phyloP scores from a whole-genome alignment of 805 yeast genomes.

The Wickerhamiella nectarea region DNA sequence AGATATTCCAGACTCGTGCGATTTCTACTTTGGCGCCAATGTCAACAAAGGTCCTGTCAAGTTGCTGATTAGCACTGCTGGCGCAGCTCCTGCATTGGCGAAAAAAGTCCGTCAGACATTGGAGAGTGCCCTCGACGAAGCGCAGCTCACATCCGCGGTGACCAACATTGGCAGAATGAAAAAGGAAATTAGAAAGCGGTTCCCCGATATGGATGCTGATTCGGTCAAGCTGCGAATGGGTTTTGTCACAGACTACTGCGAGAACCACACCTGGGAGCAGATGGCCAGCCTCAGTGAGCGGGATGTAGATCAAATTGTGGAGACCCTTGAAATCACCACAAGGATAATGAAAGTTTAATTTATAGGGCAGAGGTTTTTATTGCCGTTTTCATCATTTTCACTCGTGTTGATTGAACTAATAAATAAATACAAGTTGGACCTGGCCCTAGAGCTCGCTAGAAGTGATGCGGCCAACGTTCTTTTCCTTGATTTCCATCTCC shows the following conservation, averaged over 20 bases:
- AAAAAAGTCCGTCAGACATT: slow-evolving; percentile 46
- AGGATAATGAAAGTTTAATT: not conserved
- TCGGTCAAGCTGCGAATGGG: slow-evolving; percentile 49
- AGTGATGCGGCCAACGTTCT: not conserved
- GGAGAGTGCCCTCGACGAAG: slow-evolving; percentile 29
- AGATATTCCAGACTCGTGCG: slow-evolving; percentile 73
- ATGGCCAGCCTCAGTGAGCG: slow-evolving; percentile 35
- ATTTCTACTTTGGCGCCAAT: slow-evolving; percentile 73
- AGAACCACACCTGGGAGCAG: slow-evolving; percentile 40
- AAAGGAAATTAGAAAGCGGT: slow-evolving; percentile 31
- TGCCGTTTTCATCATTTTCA: not conserved
- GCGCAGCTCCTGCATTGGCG: slow-evolving; percentile 66
- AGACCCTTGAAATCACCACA: slow-evolving; percentile 1
- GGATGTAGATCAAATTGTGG: slow-evolving; percentile 1
- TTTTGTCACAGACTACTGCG: slow-evolving; percentile 57
- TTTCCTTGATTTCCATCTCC: not conserved
- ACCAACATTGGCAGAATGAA: slow-evolving; percentile 45
- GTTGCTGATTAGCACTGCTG: slow-evolving; percentile 72
- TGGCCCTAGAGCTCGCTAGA: not conserved
- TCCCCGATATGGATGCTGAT: slow-evolving; percentile 18
- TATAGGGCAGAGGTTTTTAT: not conserved
- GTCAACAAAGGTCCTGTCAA: slow-evolving; percentile 60
- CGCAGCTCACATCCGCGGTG: slow-evolving; percentile 41
- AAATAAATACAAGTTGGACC: not conserved
- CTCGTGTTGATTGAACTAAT: not conserved